Base-by-base conservation (phyloP, 2,329 filamentous ascomycete species). In the Claviceps pazoutovae region DNA sequence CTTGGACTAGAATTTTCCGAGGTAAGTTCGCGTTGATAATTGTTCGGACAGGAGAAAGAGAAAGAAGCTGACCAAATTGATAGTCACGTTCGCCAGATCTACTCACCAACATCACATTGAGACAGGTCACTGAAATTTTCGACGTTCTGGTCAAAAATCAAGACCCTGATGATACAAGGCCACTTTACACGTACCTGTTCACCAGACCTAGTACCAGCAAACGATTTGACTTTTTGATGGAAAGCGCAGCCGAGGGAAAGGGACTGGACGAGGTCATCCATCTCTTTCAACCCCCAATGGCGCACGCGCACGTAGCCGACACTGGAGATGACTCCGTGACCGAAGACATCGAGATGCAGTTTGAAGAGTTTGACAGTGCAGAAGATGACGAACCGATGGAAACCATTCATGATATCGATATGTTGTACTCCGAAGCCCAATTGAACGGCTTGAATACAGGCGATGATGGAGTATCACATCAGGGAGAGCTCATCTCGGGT, bases 1-100 rank as follows among this genome's bases (percentile, higher is more conserved):
- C 68, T 78, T 42, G 73, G 72, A 8, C 64, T 78, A 36, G 74
- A 78, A 60, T 76, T 77, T 60, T 65, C 72, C 19, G 74, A 78
- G 65, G 73, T 74, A 64, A 56, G 70, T 55, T 34, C 9, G 16
- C 46, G n/a, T 19, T 30, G 5, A n/a, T 23, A 14, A 39, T 13
- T 7, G 17, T 4, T 9, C 30, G 19, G 44, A 26, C 48, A 5
- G 11, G 16, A 9, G 2, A 48, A 44, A 14, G 17, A 21, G 21
- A 45, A 49, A 49, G 17, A 45, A 48, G 49, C 63, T 69, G 60
- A 70, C 59, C 7, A 34, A 23, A 34, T 41, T 2, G 47, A 17
- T 23, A 73, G 70, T 67, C 68, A 36, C 65, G 60, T 7, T 58
- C 62, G n/a, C 60, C 57, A 14, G 64, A 68, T 37, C 54, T 63